phyloP scores from a whole-genome alignment of 192 early-diverging fungal species.

The Tieghemiomyces parasiticus region DNA sequence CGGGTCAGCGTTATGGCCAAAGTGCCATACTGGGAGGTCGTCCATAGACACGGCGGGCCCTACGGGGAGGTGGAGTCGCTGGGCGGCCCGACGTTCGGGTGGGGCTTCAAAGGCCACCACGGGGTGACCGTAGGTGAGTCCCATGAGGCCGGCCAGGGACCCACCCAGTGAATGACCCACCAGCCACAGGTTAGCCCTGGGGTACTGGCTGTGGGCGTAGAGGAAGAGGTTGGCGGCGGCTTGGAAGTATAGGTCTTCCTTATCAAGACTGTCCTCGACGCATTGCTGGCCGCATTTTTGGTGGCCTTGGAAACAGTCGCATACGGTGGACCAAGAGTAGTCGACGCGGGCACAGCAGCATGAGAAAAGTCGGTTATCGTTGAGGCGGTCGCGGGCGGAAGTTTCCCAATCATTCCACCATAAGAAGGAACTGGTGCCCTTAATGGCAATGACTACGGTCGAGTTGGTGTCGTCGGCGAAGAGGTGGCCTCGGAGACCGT shows the following conservation, averaged over 20 bases:
- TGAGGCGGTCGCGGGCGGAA: constrained; percentile 52
- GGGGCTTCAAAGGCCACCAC: constrained; percentile 71
- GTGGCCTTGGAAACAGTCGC: constrained; percentile 53
- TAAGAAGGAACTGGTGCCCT: constrained; percentile 66
- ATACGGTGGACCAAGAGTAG: constrained; percentile 67
- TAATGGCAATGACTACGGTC: constrained; percentile 70
- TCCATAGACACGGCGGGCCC: constrained; percentile 36
- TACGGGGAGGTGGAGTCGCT: constrained; percentile 59
- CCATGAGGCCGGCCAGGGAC: constrained; percentile 52
- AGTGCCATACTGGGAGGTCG: constrained; percentile 71
- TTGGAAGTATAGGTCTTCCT: constrained; percentile 27
- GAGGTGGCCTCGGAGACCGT: constrained; percentile 75
- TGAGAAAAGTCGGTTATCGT: constrained; percentile 89
- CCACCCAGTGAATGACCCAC: constrained; percentile 81
- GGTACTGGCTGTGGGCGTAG: constrained; percentile 46
- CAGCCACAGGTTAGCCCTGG: constrained; percentile 53
- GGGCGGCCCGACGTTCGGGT: constrained; percentile 63
- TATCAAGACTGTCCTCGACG: constrained; percentile 37
- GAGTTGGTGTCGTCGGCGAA: constrained; percentile 52
- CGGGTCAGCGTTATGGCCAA: constrained; percentile 84
- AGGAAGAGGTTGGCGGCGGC: constrained; percentile 43
- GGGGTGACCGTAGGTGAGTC: constrained; percentile 70
- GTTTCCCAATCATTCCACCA: constrained; percentile 51
- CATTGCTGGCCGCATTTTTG: constrained; percentile 43
- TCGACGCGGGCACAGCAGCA: constrained; percentile 88